Evolutionary conservation across 2,329 filamentous ascomycete species (phyloP).

Genomic region (Ophiostoma pallidulum): DNA sequence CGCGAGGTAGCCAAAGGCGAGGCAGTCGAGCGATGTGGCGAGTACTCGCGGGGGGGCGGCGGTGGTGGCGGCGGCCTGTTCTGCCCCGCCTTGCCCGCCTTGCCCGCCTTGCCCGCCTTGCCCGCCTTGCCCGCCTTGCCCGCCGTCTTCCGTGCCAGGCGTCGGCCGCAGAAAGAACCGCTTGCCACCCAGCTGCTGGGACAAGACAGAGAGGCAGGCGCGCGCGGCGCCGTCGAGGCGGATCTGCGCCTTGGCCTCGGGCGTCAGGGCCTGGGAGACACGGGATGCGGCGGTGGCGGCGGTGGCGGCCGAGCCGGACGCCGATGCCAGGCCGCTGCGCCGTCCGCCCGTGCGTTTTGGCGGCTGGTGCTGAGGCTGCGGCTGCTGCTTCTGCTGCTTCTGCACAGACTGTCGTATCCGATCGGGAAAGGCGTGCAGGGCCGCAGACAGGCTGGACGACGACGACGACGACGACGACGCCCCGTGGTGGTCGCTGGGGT

Average conservation of each 20-base stretch:
- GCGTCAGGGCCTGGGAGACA: constrained; percentile 53
- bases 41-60: no score
- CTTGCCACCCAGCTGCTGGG: constrained; percentile 46
- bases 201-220: constrained; percentile 62
- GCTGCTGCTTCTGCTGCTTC: neutral
- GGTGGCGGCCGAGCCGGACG: neutral
- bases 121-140: no score
- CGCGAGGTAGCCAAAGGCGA: constrained; percentile 70
- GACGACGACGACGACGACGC: constrained; percentile 12
- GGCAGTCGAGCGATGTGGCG: constrained; percentile 67
- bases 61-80: no score
- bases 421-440: constrained; percentile 14
- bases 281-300: neutral
- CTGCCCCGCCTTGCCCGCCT: no score
- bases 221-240: constrained; percentile 63
- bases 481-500: constrained; percentile 17
- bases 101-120: no score
- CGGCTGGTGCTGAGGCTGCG: no score
- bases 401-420: constrained; percentile 9
- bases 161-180: constrained; percentile 33
- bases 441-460: constrained; percentile 8
- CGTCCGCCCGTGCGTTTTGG: no score
- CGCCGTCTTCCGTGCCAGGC: no score
- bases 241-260: constrained; percentile 65
- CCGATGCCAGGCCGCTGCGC: neutral